Percentiles rank a stretch among this genome's conserved stretches.
Conservation (phyloP, 2,329 filamentous ascomycete species). For the Sporothrix pallida region DNA sequence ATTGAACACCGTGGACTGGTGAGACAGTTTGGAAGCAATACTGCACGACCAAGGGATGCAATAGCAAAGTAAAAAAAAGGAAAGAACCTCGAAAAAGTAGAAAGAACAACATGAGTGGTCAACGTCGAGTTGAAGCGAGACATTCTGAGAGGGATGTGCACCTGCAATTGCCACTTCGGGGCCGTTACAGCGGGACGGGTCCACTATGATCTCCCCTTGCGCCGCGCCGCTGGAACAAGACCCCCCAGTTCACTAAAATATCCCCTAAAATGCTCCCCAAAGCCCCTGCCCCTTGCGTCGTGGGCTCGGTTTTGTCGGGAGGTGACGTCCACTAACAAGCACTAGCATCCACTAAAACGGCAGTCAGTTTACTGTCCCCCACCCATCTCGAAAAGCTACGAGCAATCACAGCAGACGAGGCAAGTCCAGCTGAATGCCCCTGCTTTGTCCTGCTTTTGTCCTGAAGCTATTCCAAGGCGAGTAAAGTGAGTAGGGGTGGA, state of each 20-base stretch:
- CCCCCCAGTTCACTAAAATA: neutral
- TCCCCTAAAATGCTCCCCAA: neutral
- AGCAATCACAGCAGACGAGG: too few relatives aligned
- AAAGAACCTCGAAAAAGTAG: neutral
- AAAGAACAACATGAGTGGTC: neutral
- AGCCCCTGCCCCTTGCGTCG: constrained; percentile 19
- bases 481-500: neutral
- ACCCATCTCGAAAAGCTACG: neutral
- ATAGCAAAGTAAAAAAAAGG: neutral
- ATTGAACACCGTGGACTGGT: too few relatives aligned
- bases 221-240: constrained; percentile 2
- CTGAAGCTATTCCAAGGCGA: constrained; percentile 7
- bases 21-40: neutral
- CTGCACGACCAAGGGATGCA: constrained; percentile 29
- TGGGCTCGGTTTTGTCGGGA: neutral
- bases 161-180: neutral
- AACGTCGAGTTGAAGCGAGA: neutral
- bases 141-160: constrained; percentile 12
- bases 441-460: neutral
- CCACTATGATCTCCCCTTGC: constrained; percentile 9
- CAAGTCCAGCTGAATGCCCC: neutral
- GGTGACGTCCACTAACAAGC: neutral
- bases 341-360: neutral
- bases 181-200: neutral
- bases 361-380: neutral